Conservation (phyloP, 2,329 filamentous ascomycete species). For the Aspergillus eucalypticola region DNA sequence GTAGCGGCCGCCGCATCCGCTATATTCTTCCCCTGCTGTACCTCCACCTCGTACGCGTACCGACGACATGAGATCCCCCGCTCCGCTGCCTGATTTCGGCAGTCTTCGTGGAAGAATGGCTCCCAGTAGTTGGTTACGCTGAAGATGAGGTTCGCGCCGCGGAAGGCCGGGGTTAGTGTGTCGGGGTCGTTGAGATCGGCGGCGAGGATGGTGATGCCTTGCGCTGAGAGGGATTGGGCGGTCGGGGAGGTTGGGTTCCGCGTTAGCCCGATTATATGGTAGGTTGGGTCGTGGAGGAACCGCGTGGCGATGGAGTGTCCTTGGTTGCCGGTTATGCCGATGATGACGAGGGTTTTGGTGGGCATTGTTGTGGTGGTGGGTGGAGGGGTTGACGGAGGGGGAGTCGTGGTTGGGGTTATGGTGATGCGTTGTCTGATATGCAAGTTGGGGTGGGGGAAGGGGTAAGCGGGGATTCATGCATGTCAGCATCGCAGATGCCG, state of each 20-base stretch:
- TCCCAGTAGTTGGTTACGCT: slow-evolving; percentile 59
- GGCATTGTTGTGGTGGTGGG: slow-evolving; percentile 1
- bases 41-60: slow-evolving; percentile 53
- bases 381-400: not conserved
- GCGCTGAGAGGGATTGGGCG: slow-evolving; percentile 21
- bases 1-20: slow-evolving; percentile 53
- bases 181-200: slow-evolving; percentile 28
- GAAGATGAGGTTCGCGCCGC: slow-evolving; percentile 54
- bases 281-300: slow-evolving; percentile 27
- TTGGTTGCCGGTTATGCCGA: slow-evolving; percentile 26
- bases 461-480: not conserved
- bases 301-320: slow-evolving; percentile 26
- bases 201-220: slow-evolving; percentile 32
- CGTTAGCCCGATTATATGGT: slow-evolving; percentile 32
- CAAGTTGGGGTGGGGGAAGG: not conserved
- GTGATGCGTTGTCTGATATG: too few species aligned
- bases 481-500: too few species aligned
- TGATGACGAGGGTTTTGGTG: slow-evolving; percentile 17
- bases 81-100: slow-evolving; percentile 41
- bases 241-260: slow-evolving; percentile 25
- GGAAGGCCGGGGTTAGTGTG: slow-evolving; percentile 26
- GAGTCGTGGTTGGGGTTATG: not conserved
- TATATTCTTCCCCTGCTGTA: slow-evolving; percentile 56
- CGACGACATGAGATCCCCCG: slow-evolving; percentile 45
- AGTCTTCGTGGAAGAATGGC: slow-evolving; percentile 50